These are phyloP conservation scores for Diplodia mutila DNA, from an alignment of 2,329 filamentous ascomycete species.

Conservation along the genomic window DNA sequence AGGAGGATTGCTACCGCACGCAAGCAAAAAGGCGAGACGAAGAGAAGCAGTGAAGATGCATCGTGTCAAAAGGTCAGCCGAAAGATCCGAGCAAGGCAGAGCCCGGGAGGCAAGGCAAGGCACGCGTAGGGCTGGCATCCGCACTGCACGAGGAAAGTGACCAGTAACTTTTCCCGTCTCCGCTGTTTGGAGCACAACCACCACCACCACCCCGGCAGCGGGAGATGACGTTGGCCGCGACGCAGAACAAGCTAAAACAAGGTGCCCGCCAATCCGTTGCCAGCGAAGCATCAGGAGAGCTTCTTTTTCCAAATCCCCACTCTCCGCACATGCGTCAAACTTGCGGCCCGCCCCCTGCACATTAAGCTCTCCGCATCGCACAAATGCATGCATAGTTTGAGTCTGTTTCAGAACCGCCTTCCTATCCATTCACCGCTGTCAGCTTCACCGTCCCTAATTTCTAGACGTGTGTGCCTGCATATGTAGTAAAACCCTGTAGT, in stretches of 20 bases:
- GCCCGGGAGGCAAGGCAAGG: background rate
- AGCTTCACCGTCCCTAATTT: background rate
- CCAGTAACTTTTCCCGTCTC: background rate
- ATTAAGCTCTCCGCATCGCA: background rate
- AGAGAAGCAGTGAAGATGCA: background rate
- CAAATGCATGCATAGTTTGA: background rate
- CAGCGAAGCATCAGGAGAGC: background rate
- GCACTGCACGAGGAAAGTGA: background rate
- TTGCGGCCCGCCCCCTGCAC: slow-evolving; percentile 17
- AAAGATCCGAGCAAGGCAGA: background rate
- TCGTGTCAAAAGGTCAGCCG: background rate
- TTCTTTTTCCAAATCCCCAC: background rate
- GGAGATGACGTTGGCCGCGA: background rate
- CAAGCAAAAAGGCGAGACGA: background rate
- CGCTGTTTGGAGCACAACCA: background rate
- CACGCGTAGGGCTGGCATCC: background rate
- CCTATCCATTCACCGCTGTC: background rate
- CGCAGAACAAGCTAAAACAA: background rate
- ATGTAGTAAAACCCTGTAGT: background rate
- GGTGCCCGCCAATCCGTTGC: background rate
- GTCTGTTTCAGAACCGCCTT: background rate
- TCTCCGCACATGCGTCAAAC: background rate
- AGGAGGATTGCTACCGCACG: background rate
- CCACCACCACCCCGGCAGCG: background rate
- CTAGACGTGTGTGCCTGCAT: background rate